Evolutionary conservation across 306 rosid genomes (phyloP).

Genomic region (Citrullus colocynthis): DNA sequence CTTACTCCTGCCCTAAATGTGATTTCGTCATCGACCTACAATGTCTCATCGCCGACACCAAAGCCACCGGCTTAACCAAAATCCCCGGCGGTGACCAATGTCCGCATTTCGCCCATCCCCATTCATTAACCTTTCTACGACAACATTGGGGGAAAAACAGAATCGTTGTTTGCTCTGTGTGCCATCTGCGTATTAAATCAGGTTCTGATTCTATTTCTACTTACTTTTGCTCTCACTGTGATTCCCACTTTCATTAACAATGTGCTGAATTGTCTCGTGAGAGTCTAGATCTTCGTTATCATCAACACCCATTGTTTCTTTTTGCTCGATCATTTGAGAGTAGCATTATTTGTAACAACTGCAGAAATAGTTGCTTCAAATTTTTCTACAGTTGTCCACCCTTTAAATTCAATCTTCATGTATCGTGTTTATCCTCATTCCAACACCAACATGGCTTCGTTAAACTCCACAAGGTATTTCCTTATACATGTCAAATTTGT

Average conservation of each 20-base stretch:
- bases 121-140: neutral
- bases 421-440: neutral
- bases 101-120: neutral
- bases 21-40: neutral
- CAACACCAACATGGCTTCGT: neutral
- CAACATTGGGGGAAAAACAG: neutral
- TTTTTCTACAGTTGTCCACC: neutral
- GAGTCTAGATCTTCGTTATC: neutral
- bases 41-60: neutral
- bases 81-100: too few relatives aligned
- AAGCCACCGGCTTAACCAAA: neutral
- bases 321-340: neutral
- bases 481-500: neutral
- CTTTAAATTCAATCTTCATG: neutral
- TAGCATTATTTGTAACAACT: neutral
- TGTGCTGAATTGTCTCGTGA: neutral
- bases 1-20: neutral
- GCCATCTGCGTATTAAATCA: neutral
- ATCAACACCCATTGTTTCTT: neutral
- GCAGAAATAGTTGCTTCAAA: neutral
- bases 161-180: neutral
- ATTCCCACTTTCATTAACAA: neutral
- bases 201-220: neutral
- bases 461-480: neutral
- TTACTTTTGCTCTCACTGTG: neutral